Evolutionary conservation across 345 rosid genomes (phyloP).

Genomic region (Murraya paniculata): DNA sequence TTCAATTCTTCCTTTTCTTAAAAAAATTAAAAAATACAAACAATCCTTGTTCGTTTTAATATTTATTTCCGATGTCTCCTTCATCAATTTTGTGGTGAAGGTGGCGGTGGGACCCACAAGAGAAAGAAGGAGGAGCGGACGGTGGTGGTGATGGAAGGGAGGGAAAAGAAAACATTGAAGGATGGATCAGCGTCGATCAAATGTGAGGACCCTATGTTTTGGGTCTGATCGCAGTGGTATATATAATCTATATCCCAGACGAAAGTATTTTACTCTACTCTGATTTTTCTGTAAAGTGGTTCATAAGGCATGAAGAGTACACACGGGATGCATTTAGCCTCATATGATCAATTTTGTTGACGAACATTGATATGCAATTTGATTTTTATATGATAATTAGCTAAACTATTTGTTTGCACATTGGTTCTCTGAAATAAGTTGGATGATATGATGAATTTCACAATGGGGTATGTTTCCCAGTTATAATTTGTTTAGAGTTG

Average conservation of each 20-base stretch:
- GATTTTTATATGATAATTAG: not conserved
- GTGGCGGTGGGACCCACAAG: constrained; percentile 11
- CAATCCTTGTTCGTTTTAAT: no score
- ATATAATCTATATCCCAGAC: constrained; percentile 21
- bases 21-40: not conserved
- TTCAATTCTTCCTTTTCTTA: not conserved
- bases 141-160: constrained; percentile 13
- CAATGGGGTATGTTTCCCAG: not conserved
- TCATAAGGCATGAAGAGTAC: not conserved
- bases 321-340: not conserved
- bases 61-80: not conserved
- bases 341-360: not conserved
- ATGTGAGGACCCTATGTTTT: no score
- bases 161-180: constrained; percentile 2
- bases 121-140: constrained; percentile 4
- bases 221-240: constrained; percentile 7
- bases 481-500: not conserved
- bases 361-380: not conserved
- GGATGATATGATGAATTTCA: not conserved
- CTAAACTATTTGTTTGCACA: not conserved
- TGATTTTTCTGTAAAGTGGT: not conserved
- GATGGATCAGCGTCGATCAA: constrained; percentile 25
- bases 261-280: constrained; percentile 7
- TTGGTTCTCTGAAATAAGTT: not conserved
- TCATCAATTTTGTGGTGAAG: not conserved